These are phyloP conservation scores for Russula lepida DNA, from an alignment of 768 basidiomycete species.

Conservation along the genomic window DNA sequence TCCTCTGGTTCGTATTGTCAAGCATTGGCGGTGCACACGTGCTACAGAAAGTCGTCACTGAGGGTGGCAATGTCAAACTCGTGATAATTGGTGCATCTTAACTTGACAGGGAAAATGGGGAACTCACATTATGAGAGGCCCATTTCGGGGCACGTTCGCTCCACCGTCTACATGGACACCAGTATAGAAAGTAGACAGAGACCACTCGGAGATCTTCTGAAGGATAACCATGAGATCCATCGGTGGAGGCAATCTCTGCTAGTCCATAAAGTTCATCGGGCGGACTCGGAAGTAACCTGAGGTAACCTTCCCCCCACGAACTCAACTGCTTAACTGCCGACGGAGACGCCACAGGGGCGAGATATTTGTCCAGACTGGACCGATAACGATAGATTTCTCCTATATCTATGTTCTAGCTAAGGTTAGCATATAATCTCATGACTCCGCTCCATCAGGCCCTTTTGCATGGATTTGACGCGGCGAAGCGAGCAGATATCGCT, in stretches of 20 bases:
- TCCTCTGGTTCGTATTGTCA: conserved; percentile 41
- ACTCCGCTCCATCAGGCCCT: neutral
- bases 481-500: conserved; percentile 17
- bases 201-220: conserved; percentile 59
- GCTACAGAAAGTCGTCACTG: conserved; percentile 26
- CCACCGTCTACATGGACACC: conserved; percentile 77
- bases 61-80: conserved; percentile 52
- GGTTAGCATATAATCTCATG: neutral
- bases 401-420: neutral
- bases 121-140: conserved; percentile 87
- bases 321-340: no score
- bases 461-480: neutral
- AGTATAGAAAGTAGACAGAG: conserved; percentile 78
- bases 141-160: conserved; percentile 78
- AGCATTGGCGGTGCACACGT: neutral
- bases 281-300: neutral
- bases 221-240: conserved; percentile 42
- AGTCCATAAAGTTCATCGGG: neutral
- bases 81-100: conserved; percentile 37
- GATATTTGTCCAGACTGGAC: neutral
- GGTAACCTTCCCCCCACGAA: no score
- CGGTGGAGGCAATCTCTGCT: neutral
- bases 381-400: neutral
- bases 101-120: neutral
- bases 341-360: neutral